These are phyloP conservation scores for Ilex paraguariensis DNA, from an alignment of 305 asterid genomes.

Conservation along the genomic window DNA sequence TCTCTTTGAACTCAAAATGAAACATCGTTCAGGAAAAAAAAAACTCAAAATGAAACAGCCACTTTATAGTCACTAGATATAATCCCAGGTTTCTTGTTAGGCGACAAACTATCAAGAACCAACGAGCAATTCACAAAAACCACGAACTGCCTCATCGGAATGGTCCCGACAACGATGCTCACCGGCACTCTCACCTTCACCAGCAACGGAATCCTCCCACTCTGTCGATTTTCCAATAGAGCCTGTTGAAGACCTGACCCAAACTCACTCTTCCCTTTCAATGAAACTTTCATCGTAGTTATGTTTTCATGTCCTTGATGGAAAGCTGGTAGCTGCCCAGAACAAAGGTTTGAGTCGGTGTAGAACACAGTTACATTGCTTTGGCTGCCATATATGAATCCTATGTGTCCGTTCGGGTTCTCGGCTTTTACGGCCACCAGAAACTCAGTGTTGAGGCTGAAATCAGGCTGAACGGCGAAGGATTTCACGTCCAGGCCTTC, in stretches of 20 bases:
- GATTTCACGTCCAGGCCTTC: conserved; percentile 36
- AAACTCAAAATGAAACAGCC: conserved; percentile 19
- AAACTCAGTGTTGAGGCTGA: conserved; percentile 35
- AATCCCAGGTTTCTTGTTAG: conserved; percentile 31
- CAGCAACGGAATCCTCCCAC: conserved; percentile 39
- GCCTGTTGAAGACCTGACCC: conserved; percentile 50
- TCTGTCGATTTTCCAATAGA: conserved; percentile 16
- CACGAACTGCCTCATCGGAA: conserved; percentile 14
- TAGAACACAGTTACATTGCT: conserved; percentile 29
- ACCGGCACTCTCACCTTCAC: conserved; percentile 42
- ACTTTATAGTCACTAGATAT: conserved; percentile 21
- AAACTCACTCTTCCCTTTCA: conserved; percentile 37
- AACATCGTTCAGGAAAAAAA: too few relatives aligned
- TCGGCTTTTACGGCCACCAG: conserved; percentile 29
- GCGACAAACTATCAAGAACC: conserved; percentile 34
- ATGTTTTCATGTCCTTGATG: conserved; percentile 34
- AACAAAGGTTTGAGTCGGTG: conserved; percentile 22
- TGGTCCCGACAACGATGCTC: conserved; percentile 12
- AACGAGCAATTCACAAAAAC: conserved; percentile 29
- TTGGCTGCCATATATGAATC: conserved; percentile 29
- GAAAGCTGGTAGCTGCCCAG: conserved; percentile 43
- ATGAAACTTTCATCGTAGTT: conserved; percentile 28
- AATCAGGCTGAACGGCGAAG: conserved; percentile 38
- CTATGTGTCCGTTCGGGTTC: conserved; percentile 44
- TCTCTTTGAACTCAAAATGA: too few relatives aligned